phyloP scores from a whole-genome alignment of 2,329 filamentous ascomycete species.

The Akanthomyces dipterigenus region DNA sequence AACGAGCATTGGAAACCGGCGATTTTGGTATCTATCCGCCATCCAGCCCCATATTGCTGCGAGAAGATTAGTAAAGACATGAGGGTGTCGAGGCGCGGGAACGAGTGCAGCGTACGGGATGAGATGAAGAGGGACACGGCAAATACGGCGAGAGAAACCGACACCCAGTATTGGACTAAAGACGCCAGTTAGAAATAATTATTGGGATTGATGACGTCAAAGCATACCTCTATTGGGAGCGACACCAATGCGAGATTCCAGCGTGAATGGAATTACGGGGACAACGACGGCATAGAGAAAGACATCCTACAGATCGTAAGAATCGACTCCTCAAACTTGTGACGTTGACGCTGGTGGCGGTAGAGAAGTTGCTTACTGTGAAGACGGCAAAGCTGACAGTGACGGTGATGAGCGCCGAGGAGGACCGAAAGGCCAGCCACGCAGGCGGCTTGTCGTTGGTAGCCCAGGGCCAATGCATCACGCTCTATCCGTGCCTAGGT shows the following conservation, averaged over 20 bases:
- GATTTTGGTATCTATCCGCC: conserved; percentile 27
- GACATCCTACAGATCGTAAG: conserved; percentile 24
- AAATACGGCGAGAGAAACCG: conserved; percentile 28
- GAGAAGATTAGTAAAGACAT: background rate
- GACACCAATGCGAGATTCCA: conserved; percentile 22
- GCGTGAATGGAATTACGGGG: conserved; percentile 26
- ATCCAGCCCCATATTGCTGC: conserved; percentile 30
- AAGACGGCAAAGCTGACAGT: conserved; percentile 29
- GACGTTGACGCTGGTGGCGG: background rate
- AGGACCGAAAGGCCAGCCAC: conserved; percentile 25
- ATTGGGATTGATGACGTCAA: background rate
- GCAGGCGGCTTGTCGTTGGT: conserved; percentile 20
- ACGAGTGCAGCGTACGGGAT: conserved; percentile 22
- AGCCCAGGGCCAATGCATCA: conserved; percentile 13
- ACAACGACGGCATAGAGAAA: conserved; percentile 30
- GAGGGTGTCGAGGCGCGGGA: background rate
- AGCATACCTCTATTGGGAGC: conserved; percentile 16
- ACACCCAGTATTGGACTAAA: conserved; percentile 29
- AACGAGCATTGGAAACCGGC: conserved; percentile 26
- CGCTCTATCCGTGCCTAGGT: conserved; percentile 17
- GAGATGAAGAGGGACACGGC: conserved; percentile 24
- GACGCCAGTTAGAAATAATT: background rate
- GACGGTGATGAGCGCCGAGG: conserved; percentile 25
- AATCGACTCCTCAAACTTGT: background rate
- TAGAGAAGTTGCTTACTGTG: conserved; percentile 19